Evolutionary conservation across 2,329 filamentous ascomycete species (phyloP), one percentile per base, ranked within the genome.

Genomic region (Pseudocercospora pini-densiflorae): DNA sequence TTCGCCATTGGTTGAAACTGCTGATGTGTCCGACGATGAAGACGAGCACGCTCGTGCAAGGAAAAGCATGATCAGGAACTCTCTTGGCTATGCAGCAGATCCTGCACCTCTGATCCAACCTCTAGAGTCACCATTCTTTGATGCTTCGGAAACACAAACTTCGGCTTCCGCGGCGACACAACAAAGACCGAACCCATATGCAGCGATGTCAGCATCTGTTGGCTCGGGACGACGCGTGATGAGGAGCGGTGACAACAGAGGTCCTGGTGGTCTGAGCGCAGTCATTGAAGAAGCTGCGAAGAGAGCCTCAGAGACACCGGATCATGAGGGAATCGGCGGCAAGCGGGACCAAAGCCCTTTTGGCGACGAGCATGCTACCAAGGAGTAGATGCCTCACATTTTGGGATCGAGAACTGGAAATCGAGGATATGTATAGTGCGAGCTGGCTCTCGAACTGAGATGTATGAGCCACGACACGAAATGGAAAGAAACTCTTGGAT

Each of bases 281-380:
- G 82, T 83, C n/a, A 79, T 80, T 7, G 82, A 84, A 65, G 82
- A 84, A 68, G 77, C 78, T 24, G 79, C 78, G 1, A 78, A 76
- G 68, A 76, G 80, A 31, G 80, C 79, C 57, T 80, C 76, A 59
- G 62, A 72, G 71, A 77, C 63, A 68, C 75, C 69, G 70, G 74
- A 69, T 3, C 60, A 72, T 53, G 74, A 68, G 23, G 62, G 40
- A 3, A 60, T 71, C 36, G 73, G 72, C 24, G 68, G 69, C 5
- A 72, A 72, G 62, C 60, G 73, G 55, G 76, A 75, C 33, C 63
- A 62, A 21, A 77, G 77, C 63, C 78, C 78, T 23, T 79, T 79
- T 61, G 67, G 67, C 12, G 76, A 79, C 66, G 69, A 63, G 16
- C 66, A 78, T 60, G 72, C 69, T 12, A 66, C 69, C 8, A 69